Percentiles rank a stretch among this genome's conserved stretches.
Conservation (phyloP, 1,284 basidiomycete genomes). For the Fomitopsis schrenkii region DNA sequence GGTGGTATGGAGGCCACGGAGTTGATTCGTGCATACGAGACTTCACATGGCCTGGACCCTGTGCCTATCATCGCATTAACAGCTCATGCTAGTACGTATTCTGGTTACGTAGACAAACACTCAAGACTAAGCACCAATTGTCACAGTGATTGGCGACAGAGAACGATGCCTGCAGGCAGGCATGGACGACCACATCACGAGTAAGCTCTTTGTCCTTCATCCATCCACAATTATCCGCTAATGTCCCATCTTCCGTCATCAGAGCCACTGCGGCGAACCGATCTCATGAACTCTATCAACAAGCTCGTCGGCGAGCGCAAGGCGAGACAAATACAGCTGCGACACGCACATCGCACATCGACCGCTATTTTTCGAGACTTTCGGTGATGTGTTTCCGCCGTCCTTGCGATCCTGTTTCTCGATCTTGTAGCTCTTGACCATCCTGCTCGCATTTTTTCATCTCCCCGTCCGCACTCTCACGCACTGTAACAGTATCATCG, state of each 20-base stretch:
- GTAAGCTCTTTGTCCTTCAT: constrained; percentile 37
- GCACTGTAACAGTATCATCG: constrained; percentile 6
- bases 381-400: constrained; percentile 11
- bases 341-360: constrained; percentile 15
- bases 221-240: background rate
- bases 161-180: constrained; percentile 92
- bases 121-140: constrained; percentile 13
- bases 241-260: constrained; percentile 12
- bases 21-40: constrained; percentile 79
- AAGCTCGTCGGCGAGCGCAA: constrained; percentile 55
- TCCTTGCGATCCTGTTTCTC: background rate
- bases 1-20: constrained; percentile 90
- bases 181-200: constrained; percentile 80
- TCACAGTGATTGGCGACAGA: constrained; percentile 88
- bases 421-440: background rate
- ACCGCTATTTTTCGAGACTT: constrained; percentile 17
- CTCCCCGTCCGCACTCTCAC: background rate
- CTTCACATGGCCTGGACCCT: constrained; percentile 63
- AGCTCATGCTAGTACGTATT: constrained; percentile 77
- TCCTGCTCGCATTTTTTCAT: background rate
- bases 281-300: constrained; percentile 74
- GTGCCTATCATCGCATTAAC: constrained; percentile 97
- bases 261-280: constrained; percentile 75
- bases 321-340: constrained; percentile 18
- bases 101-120: background rate